phyloP scores from a whole-genome alignment of 1,284 basidiomycete species.

The Volvariella volvacea region DNA sequence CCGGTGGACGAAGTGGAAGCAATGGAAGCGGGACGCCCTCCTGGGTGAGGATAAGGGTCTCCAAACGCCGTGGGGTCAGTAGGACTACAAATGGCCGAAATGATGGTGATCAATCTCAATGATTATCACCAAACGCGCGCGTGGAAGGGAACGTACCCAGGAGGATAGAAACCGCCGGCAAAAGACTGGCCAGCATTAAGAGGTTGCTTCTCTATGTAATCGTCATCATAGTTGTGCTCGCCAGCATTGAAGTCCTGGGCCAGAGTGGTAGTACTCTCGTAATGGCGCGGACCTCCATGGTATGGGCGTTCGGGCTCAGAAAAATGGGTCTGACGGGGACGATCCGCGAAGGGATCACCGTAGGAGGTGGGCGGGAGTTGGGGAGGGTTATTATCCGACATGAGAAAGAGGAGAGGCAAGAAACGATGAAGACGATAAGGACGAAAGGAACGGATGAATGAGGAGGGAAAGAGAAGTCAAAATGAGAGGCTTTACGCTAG shows the following conservation, averaged over 20 bases:
- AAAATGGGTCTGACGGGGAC: constrained; percentile 52
- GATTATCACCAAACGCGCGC: not conserved
- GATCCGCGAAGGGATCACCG: constrained; percentile 67
- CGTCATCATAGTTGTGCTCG: constrained; percentile 51
- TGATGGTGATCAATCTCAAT: constrained; percentile 6
- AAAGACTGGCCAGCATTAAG: constrained; percentile 51
- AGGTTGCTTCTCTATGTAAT: constrained; percentile 66
- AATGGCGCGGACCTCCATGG: constrained; percentile 16
- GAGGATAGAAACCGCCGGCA: constrained; percentile 63
- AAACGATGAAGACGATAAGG: constrained; percentile 38
- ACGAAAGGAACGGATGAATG: constrained; percentile 11
- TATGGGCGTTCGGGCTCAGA: constrained; percentile 42
- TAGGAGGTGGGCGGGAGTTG: constrained; percentile 17
- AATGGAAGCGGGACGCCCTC: constrained; percentile 50
- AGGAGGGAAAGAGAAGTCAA: constrained; percentile 8
- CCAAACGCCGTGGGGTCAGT: constrained; percentile 58
- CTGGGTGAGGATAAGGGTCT: constrained; percentile 46
- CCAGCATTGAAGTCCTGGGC: constrained; percentile 44
- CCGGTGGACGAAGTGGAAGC: constrained; percentile 60
- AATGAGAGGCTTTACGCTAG: constrained; percentile 2
- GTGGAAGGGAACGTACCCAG: constrained; percentile 39
- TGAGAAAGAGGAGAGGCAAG: constrained; percentile 31
- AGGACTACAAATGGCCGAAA: constrained; percentile 35
- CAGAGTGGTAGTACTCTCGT: constrained; percentile 49
- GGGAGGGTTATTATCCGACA: constrained; percentile 16